These are phyloP conservation scores for Puccinia polysora DNA, from an alignment of 1,284 basidiomycete genomes.

Conservation along the genomic window DNA sequence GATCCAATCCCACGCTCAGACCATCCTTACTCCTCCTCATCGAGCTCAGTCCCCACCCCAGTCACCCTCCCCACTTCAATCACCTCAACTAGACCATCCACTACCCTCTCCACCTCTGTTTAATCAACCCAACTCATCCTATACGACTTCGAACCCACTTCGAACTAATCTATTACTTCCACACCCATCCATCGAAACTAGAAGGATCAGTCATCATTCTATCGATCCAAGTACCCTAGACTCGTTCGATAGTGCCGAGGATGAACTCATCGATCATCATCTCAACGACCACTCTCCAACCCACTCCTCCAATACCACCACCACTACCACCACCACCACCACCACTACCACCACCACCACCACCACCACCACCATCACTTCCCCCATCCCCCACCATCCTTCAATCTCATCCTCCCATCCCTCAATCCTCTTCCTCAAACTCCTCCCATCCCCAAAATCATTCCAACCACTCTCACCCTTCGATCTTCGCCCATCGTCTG, in stretches of 20 bases:
- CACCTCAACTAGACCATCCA: neutral
- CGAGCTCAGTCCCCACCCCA: neutral
- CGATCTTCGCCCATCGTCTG: neutral
- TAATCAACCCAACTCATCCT: neutral
- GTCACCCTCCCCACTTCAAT: neutral
- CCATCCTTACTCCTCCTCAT: neutral
- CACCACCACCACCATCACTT: neutral
- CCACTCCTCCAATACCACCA: neutral
- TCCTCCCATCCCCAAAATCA: neutral
- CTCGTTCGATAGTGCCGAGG: conserved; percentile 9
- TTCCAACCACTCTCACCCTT: neutral
- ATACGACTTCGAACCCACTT: neutral
- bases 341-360: neutral
- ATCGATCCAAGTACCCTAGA: neutral
- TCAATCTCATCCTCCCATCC: conserved; percentile 8
- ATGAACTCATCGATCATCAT: neutral
- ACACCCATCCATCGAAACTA: neutral
- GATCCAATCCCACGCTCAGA: conserved; percentile 7
- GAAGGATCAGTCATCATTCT: neutral
- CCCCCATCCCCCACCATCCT: neutral
- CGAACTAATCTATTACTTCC: neutral
- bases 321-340: neutral
- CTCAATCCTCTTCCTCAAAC: no score
- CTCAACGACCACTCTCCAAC: neutral
- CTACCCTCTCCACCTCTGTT: neutral